Evolutionary conservation across 176 grass and related monocot genomes (phyloP), one percentile per base, ranked within the genome.

Genomic region (Triticum dicoccoides): DNA sequence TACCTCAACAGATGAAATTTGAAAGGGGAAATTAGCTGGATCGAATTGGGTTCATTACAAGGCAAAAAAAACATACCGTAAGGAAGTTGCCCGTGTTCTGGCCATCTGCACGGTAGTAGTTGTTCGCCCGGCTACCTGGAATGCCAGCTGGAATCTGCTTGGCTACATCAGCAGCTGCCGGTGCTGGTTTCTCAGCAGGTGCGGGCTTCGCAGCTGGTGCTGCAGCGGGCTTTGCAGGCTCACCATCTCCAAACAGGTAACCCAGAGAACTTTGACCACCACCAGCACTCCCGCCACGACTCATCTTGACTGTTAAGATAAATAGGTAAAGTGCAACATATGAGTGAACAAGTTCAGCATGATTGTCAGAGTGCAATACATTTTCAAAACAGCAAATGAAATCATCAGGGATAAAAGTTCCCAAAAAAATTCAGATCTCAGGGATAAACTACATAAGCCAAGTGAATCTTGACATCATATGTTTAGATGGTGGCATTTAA

Each of bases 11-110:
- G 20, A 32, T 49, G 38, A 52, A 64, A 14, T 67, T 69, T 82
- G 15, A 3, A 56, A 34, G 17, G 5, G 45, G 30, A 69, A 68
- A 66, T 29, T 29, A 33, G 2, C 27, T 23, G 5, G 4, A 41
- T 17, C 8, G 9, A 52, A 15, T 69, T 11, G 14, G 20, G 4
- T 38, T 69, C 63, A 35, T 52, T 81, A 73, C 25, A 86, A 38
- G 7, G 34, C 20, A 10, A 85, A 77, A 62, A 8, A 42, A 27
- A 4, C 6, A 37, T 91, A 96, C 94, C 80, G 94, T 96, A 29
- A 96, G 86, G 67, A 96, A 96, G 84, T 96, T 93, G 54, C 94
- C 94, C 1, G 84, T 91, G 78, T 96, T 96, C 81, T 96, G 94
- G 1, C 94, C 94, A 27, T 91, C 94, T 65, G 91, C 91, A 25